phyloP scores from a whole-genome alignment of 495 filamentous ascomycete species.

The Neohortaea acidophila region DNA sequence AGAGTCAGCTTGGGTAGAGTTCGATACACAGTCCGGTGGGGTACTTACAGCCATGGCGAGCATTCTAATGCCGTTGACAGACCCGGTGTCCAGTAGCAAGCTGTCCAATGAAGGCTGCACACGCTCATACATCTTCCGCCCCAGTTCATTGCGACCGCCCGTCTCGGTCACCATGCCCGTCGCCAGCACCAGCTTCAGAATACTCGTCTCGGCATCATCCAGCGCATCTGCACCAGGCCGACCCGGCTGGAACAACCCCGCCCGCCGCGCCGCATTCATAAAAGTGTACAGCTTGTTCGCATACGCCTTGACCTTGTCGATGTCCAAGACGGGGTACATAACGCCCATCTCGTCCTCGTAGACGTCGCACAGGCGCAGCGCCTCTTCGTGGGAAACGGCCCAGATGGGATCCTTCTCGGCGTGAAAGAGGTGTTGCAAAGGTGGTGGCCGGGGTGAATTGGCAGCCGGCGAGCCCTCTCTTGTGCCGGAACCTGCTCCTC shows the following conservation, averaged over 20 bases:
- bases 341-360: constrained; percentile 74
- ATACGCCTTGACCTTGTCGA: constrained; percentile 49
- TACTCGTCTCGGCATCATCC: constrained; percentile 49
- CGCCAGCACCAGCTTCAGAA: constrained; percentile 69
- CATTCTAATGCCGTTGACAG: constrained; percentile 55
- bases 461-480: constrained; percentile 38
- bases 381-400: constrained; percentile 53
- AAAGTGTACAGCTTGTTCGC: constrained; percentile 51
- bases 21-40: background rate
- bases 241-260: constrained; percentile 40
- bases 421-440: constrained; percentile 20
- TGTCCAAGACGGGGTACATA: constrained; percentile 71
- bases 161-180: constrained; percentile 58
- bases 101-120: constrained; percentile 54
- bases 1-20: constrained; percentile 16
- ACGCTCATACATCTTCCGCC: constrained; percentile 51
- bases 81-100: constrained; percentile 49
- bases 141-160: constrained; percentile 59
- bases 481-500: constrained; percentile 36
- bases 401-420: constrained; percentile 59
- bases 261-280: constrained; percentile 48
- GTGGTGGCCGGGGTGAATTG: too few species aligned
- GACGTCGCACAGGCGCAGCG: constrained; percentile 51
- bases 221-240: constrained; percentile 46
- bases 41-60: constrained; percentile 50